Evolutionary conservation across 140 eudicot genomes (phyloP).

Genomic region (Oenanthe javanica): DNA sequence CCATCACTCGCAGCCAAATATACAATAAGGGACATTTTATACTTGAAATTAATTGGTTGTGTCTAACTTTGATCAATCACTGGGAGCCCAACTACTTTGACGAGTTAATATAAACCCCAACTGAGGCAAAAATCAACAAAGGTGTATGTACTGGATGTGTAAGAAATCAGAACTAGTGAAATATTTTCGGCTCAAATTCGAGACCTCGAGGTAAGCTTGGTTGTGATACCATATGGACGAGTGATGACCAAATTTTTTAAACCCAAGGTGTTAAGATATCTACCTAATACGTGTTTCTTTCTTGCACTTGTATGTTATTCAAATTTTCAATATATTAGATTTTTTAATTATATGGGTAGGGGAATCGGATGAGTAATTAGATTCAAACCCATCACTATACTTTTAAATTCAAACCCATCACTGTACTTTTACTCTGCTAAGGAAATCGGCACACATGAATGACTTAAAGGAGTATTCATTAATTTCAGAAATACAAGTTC

Average conservation of each 20-base stretch:
- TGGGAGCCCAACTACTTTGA: neutral
- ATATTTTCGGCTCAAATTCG: neutral
- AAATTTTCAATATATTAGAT: neutral
- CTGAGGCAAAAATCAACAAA: neutral
- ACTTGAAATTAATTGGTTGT: neutral
- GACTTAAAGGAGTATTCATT: neutral
- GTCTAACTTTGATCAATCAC: neutral
- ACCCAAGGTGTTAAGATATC: neutral
- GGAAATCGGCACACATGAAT: too few relatives aligned
- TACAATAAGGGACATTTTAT: neutral
- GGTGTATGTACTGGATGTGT: neutral
- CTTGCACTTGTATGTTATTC: neutral
- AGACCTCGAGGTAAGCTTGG: neutral
- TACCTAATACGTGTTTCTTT: neutral
- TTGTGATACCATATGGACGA: neutral
- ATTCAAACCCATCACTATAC: too few relatives aligned
- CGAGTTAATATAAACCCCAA: neutral
- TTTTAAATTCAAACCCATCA: too few relatives aligned
- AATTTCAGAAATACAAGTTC: neutral
- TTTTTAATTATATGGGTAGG: neutral
- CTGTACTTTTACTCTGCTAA: too few relatives aligned
- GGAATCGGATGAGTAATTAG: neutral
- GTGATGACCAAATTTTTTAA: neutral
- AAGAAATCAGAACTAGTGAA: neutral
- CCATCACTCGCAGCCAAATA: neutral